phyloP scores from a whole-genome alignment of 768 basidiomycete species.

The Gloeopeniophorella convolvens region DNA sequence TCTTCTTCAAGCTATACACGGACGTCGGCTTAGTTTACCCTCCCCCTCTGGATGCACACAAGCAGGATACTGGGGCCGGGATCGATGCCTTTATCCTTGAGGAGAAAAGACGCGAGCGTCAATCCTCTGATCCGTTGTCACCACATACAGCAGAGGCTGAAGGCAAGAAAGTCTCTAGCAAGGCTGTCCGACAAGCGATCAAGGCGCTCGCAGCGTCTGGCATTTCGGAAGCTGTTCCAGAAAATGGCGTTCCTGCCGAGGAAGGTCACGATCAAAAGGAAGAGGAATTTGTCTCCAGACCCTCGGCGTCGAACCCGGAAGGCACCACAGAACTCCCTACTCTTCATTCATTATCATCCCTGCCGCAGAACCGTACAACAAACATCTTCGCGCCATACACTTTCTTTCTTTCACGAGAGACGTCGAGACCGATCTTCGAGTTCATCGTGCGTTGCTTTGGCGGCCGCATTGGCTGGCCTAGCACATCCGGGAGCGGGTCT shows the following conservation, averaged over 20 bases:
- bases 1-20: conserved; percentile 97
- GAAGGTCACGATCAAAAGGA: conserved; percentile 31
- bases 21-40: conserved; percentile 90
- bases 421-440: conserved; percentile 86
- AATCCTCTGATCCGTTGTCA: conserved; percentile 20
- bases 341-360: conserved; percentile 54
- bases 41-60: conserved; percentile 77
- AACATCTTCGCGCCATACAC: conserved; percentile 78
- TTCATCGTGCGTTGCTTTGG: conserved; percentile 91
- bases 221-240: conserved; percentile 27
- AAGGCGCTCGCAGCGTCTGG: conserved; percentile 38
- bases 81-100: conserved; percentile 83
- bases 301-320: conserved; percentile 45
- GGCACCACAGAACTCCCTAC: conserved; percentile 53
- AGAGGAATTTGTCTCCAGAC: conserved; percentile 68
- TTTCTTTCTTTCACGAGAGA: conserved; percentile 92
- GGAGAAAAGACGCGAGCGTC: conserved; percentile 32
- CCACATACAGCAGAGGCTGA: conserved; percentile 29
- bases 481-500: conserved; percentile 75
- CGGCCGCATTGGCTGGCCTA: conserved; percentile 86
- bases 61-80: conserved; percentile 82
- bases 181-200: conserved; percentile 57
- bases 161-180: conserved; percentile 45
- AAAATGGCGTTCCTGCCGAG: conserved; percentile 26
- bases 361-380: conserved; percentile 50